phyloP scores from a whole-genome alignment of 1,284 basidiomycete species.

The Mycena sp. region DNA sequence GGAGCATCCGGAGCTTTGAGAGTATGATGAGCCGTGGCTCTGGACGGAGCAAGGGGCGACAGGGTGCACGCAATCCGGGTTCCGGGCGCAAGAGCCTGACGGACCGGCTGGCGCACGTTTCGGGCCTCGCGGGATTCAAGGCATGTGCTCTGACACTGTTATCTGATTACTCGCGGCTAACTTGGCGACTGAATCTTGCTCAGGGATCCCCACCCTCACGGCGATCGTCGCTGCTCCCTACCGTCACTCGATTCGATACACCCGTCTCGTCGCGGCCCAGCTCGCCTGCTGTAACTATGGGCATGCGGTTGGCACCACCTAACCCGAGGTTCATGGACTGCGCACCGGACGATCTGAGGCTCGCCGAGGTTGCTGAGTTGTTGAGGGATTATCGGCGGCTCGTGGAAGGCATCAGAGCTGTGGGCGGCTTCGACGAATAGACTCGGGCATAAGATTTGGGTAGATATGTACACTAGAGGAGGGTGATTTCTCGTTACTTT shows the following conservation, averaged over 20 bases:
- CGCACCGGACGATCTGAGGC: constrained; percentile 73
- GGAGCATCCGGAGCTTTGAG: constrained; percentile 84
- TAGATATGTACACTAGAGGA: too few relatives aligned
- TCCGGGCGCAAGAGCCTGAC: constrained; percentile 68
- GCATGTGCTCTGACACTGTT: constrained; percentile 31
- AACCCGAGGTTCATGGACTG: constrained; percentile 75
- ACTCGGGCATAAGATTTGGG: too few relatives aligned
- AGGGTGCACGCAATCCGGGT: constrained; percentile 33
- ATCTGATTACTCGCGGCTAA: constrained; percentile 1
- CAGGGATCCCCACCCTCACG: constrained; percentile 55
- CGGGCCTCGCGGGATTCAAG: constrained; percentile 62
- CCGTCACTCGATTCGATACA: constrained; percentile 47
- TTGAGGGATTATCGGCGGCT: constrained; percentile 80
- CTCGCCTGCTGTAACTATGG: constrained; percentile 46
- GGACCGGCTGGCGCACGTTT: constrained; percentile 79
- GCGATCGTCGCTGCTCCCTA: constrained; percentile 53
- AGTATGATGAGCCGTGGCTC: constrained; percentile 81
- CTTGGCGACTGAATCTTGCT: constrained; percentile 7
- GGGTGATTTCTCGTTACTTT: too few relatives aligned
- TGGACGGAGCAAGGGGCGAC: constrained; percentile 46
- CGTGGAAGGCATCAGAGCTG: constrained; percentile 56
- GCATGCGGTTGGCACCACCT: constrained; percentile 56
- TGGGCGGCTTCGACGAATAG: constrained; percentile 50
- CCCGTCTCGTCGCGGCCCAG: constrained; percentile 56
- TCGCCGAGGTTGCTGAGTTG: constrained; percentile 80